A percentile compares a stretch with the other conserved stretches of the same genome.
Conservation (phyloP, 1,284 basidiomycete species). For the Boletus semigastroideus region DNA sequence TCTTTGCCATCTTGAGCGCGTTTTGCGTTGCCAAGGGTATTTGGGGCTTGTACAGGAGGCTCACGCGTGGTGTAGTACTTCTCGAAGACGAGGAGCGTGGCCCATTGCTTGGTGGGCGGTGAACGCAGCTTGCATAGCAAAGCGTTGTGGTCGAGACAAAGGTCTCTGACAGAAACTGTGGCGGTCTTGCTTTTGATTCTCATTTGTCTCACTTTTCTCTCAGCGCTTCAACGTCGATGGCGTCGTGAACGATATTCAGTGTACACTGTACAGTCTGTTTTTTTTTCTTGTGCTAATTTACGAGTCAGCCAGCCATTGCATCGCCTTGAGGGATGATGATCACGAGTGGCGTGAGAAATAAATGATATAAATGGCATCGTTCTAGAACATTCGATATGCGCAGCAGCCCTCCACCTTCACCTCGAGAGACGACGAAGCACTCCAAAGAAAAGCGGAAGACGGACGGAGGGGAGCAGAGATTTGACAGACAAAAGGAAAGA, state of each 20-base stretch:
- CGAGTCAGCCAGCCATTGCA: background rate
- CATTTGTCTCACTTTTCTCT: background rate
- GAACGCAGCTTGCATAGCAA: conserved; percentile 1
- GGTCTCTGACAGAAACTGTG: background rate
- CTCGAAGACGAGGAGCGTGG: conserved; percentile 86
- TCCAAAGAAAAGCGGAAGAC: background rate
- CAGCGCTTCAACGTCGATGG: no score
- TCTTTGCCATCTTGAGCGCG: conserved; percentile 82
- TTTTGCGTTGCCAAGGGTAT: conserved; percentile 81
- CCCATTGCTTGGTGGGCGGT: conserved; percentile 58
- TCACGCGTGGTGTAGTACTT: conserved; percentile 46
- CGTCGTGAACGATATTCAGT: no score
- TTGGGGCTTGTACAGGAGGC: conserved; percentile 47
- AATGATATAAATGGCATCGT: conserved; percentile 14
- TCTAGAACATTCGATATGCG: conserved; percentile 28
- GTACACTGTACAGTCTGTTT: background rate
- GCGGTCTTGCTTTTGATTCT: background rate
- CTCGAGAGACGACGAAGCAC: no score
- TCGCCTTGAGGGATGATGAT: background rate
- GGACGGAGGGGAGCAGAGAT: no score
- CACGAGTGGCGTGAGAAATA: conserved; percentile 9
- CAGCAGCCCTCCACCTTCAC: background rate
- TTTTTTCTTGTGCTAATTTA: conserved; percentile 3
- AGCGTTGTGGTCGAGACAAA: background rate
- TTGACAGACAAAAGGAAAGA: background rate